Evolutionary conservation across 2,329 filamentous ascomycete species (phyloP).

Genomic region (Talaromyces sp.): DNA sequence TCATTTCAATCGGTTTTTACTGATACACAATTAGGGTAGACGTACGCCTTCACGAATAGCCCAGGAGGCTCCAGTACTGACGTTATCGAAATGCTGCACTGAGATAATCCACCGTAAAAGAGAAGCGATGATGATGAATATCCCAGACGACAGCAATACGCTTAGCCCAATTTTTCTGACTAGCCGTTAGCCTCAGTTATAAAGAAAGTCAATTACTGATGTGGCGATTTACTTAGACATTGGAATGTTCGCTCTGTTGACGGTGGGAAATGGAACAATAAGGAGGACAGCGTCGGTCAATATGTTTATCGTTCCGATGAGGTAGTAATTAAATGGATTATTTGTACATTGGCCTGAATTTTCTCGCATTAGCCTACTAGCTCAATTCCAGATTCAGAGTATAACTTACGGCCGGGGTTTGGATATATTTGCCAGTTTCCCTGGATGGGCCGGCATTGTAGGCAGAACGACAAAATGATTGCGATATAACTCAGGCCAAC

Average conservation of each 20-base stretch:
- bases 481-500: conserved; percentile 28
- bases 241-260: conserved; percentile 36
- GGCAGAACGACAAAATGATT: conserved; percentile 30
- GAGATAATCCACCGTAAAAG: conserved; percentile 39
- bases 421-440: conserved; percentile 40
- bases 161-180: conserved; percentile 33
- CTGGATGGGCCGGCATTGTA: conserved; percentile 33
- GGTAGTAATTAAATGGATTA: conserved; percentile 33
- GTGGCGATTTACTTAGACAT: conserved; percentile 20
- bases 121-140: conserved; percentile 42
- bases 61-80: conserved; percentile 39
- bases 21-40: not conserved
- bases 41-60: conserved; percentile 32
- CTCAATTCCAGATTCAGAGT: not conserved
- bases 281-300: conserved; percentile 36
- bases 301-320: conserved; percentile 34
- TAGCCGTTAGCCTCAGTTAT: not conserved
- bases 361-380: not conserved
- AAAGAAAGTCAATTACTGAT: not conserved
- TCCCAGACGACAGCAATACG: conserved; percentile 37
- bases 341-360: conserved; percentile 29
- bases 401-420: conserved; percentile 32
- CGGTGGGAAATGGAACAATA: conserved; percentile 36
- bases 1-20: not conserved
- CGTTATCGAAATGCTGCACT: conserved; percentile 29